These are phyloP conservation scores for Trypanosoma scelopori DNA, from an alignment of 208 protist genomes.

Conservation along the genomic window DNA sequence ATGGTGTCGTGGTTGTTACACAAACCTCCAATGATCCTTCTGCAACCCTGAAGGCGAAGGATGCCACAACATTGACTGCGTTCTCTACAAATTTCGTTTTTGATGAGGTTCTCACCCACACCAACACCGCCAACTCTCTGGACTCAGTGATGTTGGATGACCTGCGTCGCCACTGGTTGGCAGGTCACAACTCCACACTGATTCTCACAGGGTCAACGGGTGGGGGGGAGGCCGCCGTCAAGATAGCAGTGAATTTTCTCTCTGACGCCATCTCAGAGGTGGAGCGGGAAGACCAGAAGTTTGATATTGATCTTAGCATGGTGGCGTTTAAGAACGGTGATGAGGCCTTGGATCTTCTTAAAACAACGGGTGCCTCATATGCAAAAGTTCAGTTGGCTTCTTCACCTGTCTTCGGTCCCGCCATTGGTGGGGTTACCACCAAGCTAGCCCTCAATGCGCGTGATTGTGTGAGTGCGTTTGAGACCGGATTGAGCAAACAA, in stretches of 20 bases:
- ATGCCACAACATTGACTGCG: conserved; percentile 35
- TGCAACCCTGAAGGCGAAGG: conserved; percentile 35
- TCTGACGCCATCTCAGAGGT: conserved; percentile 46
- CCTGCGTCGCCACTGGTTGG: conserved; percentile 52
- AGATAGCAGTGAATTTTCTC: conserved; percentile 52
- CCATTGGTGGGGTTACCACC: conserved; percentile 41
- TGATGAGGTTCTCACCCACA: conserved; percentile 52
- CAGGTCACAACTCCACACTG: conserved; percentile 58
- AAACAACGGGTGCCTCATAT: conserved; percentile 44
- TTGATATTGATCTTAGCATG: conserved; percentile 62
- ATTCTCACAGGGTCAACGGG: conserved; percentile 43
- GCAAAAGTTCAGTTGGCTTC: conserved; percentile 47
- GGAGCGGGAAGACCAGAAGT: conserved; percentile 36
- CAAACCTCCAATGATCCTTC: conserved; percentile 7
- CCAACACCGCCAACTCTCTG: conserved; percentile 33
- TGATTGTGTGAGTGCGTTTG: conserved; percentile 29
- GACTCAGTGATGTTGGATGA: conserved; percentile 48
- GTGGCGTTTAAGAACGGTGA: conserved; percentile 50
- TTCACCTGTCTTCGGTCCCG: conserved; percentile 72
- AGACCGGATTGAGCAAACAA: conserved; percentile 41
- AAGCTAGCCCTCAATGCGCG: conserved; percentile 40
- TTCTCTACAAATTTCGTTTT: conserved; percentile 41
- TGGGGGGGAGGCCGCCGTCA: conserved; percentile 29
- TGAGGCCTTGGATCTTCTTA: conserved; percentile 59
- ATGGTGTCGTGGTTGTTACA: conserved; percentile 30